Conservation (phyloP, 177 flowering plant species). For the Vitis hybrid region DNA sequence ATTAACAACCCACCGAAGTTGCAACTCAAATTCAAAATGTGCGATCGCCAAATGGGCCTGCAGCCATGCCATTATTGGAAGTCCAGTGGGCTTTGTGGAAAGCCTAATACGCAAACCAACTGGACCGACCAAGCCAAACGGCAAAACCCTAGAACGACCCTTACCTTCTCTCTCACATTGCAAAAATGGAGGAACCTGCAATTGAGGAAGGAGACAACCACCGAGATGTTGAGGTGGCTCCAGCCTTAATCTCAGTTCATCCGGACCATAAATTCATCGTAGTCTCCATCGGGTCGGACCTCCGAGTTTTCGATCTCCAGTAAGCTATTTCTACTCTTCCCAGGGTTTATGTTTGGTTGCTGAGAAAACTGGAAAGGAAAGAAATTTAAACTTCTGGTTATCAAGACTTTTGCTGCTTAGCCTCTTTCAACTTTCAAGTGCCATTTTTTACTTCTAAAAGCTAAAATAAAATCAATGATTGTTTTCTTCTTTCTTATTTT, state of each 20-base stretch:
- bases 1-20: too few species aligned
- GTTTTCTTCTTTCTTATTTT: too few species aligned
- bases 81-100: too few species aligned
- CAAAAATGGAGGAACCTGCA: conserved; percentile 39
- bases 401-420: too few species aligned
- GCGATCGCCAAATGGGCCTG: too few species aligned
- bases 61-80: too few species aligned
- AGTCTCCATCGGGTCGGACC: conserved; percentile 78
- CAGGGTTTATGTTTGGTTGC: not conserved
- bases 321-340: conserved; percentile 18
- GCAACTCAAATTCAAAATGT: too few species aligned
- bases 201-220: conserved; percentile 47
- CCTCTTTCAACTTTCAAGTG: too few species aligned
- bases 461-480: too few species aligned
- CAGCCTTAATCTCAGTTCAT: conserved; percentile 83
- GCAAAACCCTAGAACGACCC: conserved; percentile 11
- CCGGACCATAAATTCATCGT: conserved; percentile 64
- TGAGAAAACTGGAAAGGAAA: too few species aligned
- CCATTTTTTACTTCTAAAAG: too few species aligned
- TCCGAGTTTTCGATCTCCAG: conserved; percentile 80
- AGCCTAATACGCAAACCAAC: not conserved
- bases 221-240: conserved; percentile 69
- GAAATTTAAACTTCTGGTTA: too few species aligned
- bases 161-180: not conserved
- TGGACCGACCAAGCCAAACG: not conserved